These are phyloP conservation scores for Sphaerulina vaccinii DNA, from an alignment of 2,329 filamentous ascomycete genomes.

Conservation along the genomic window DNA sequence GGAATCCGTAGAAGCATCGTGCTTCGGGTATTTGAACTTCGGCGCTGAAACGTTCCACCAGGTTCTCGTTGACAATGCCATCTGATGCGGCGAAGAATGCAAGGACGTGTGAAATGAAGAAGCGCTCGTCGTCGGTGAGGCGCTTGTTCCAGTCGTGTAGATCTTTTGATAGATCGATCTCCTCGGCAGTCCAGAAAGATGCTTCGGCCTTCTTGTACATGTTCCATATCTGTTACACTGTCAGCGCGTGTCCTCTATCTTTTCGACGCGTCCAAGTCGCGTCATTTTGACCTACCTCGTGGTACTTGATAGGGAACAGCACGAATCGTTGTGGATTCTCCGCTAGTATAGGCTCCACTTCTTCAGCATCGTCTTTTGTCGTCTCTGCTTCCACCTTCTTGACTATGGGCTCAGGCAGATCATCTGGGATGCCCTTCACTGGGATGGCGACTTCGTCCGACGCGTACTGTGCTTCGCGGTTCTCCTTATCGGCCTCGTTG, in stretches of 20 bases:
- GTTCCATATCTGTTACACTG: slow-evolving; percentile 82
- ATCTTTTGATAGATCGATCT: slow-evolving; percentile 99
- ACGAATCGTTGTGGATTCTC: slow-evolving; percentile 97
- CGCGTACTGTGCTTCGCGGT: slow-evolving; percentile 53
- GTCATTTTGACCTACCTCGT: slow-evolving; percentile 72
- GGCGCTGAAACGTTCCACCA: slow-evolving; percentile 93
- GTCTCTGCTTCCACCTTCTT: slow-evolving; percentile 47
- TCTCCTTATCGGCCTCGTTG: slow-evolving; percentile 74
- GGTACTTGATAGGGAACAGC: slow-evolving; percentile 98
- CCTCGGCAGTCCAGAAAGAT: slow-evolving; percentile 99
- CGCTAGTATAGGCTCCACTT: slow-evolving; percentile 84
- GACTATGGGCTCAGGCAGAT: slow-evolving; percentile 38
- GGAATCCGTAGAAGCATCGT: slow-evolving; percentile 99
- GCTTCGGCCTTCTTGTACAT: slow-evolving; percentile 99
- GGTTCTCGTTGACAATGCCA: slow-evolving; percentile 99
- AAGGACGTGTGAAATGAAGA: slow-evolving; percentile 97
- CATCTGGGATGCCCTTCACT: slow-evolving; percentile 52
- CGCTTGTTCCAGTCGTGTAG: slow-evolving; percentile 99
- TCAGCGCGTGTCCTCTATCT: slow-evolving; percentile 26
- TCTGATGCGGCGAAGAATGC: slow-evolving; percentile 99
- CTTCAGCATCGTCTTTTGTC: slow-evolving; percentile 62
- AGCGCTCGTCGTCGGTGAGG: slow-evolving; percentile 93
- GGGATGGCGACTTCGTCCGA: slow-evolving; percentile 58
- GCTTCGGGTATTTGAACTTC: slow-evolving; percentile 98
- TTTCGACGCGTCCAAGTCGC: slow-evolving; percentile 55